Evolutionary conservation across 2,329 filamentous ascomycete genomes (phyloP).

Genomic region (Fusarium dlaminii): DNA sequence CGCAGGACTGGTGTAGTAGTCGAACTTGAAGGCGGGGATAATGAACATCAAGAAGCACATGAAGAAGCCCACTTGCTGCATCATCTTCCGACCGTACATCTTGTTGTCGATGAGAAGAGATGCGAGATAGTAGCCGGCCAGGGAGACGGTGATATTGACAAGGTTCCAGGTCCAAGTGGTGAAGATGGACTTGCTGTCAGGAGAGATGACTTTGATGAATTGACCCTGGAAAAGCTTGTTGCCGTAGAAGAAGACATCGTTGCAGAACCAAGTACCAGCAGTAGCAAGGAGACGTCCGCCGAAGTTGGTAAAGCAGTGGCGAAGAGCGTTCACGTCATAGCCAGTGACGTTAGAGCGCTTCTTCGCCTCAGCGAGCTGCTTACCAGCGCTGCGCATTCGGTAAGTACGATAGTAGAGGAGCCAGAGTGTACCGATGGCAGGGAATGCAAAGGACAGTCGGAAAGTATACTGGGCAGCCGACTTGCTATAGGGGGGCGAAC

Average conservation of each 20-base stretch:
- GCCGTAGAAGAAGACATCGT: constrained; percentile 98
- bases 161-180: constrained; percentile 92
- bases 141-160: constrained; percentile 86
- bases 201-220: constrained; percentile 86
- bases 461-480: constrained; percentile 89
- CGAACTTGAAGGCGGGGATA: constrained; percentile 86
- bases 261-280: constrained; percentile 90
- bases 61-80: constrained; percentile 94
- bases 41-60: constrained; percentile 95
- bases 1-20: constrained; percentile 77
- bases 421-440: constrained; percentile 90
- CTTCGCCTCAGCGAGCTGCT: constrained; percentile 84
- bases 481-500: constrained; percentile 79
- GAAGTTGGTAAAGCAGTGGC: constrained; percentile 82
- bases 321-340: constrained; percentile 87
- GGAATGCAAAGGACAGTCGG: constrained; percentile 90
- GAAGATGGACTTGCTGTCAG: constrained; percentile 77
- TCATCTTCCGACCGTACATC: constrained; percentile 93
- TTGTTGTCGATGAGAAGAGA: constrained; percentile 94
- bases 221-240: constrained; percentile 97
- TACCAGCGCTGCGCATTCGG: constrained; percentile 91
- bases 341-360: constrained; percentile 88
- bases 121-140: constrained; percentile 89
- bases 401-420: constrained; percentile 95
- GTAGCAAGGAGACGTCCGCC: constrained; percentile 88